A percentile compares a stretch with the other conserved stretches of the same genome.
These are phyloP conservation scores for Nicotiana knightiana DNA, from an alignment of 257 asterid genomes.

Conservation along the genomic window DNA sequence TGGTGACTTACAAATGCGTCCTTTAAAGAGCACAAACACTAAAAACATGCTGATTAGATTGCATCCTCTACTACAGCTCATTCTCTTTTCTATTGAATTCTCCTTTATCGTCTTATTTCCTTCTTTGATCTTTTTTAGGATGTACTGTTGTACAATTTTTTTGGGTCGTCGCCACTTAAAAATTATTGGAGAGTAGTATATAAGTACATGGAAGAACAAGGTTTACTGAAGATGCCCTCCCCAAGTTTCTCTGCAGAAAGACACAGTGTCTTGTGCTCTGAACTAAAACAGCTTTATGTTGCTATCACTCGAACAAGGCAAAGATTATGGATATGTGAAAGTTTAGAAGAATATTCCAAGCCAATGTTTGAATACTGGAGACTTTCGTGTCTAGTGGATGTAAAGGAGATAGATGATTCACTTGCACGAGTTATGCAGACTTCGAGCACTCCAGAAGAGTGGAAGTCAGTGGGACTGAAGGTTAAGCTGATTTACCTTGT, in stretches of 20 bases:
- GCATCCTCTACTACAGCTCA: background rate
- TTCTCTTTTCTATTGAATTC: background rate
- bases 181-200: slow-evolving; percentile 1
- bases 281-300: slow-evolving; percentile 46
- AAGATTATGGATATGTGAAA: slow-evolving; percentile 55
- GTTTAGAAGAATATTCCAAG: slow-evolving; percentile 28
- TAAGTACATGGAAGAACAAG: background rate
- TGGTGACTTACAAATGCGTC: background rate
- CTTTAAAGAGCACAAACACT: background rate
- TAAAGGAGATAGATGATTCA: slow-evolving; percentile 34
- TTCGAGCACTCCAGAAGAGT: slow-evolving; percentile 55
- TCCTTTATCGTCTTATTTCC: background rate
- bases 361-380: slow-evolving; percentile 58
- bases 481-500: slow-evolving; percentile 15
- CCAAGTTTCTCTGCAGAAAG: slow-evolving; percentile 34
- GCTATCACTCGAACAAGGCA: slow-evolving; percentile 64
- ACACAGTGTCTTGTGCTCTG: slow-evolving; percentile 49
- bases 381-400: slow-evolving; percentile 37
- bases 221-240: slow-evolving; percentile 17
- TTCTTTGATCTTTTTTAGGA: slow-evolving; percentile 27
- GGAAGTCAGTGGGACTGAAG: slow-evolving; percentile 49
- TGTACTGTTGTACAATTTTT: slow-evolving; percentile 57
- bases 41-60: background rate
- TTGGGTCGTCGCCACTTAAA: slow-evolving; percentile 17
- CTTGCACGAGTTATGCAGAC: slow-evolving; percentile 42